Evolutionary conservation across 192 early-diverging fungal genomes (phyloP), one percentile per base, ranked within the genome.

Genomic region (Coemansia sp.): DNA sequence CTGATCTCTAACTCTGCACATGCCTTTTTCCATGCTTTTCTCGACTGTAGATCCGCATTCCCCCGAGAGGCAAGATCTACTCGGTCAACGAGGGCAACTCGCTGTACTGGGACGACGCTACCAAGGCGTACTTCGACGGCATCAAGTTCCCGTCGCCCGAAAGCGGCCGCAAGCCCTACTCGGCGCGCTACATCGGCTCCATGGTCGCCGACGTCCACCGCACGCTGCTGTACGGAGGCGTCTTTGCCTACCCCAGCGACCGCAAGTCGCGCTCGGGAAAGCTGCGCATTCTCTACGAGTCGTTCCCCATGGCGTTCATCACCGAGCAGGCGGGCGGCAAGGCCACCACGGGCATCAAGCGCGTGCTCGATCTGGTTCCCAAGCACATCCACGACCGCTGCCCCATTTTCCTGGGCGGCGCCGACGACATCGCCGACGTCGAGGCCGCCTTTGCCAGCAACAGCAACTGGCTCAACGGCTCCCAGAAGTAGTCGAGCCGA

Each of bases 181-280:
- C 88, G 25, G 92, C 94, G 28, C 90, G 95, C 69, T 98, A 98
- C 79, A 93, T 98, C 28, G 97, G 97, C 16, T 93, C 91, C 54
- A 98, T 98, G 97, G 97, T 98, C 13, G 93, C 95, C 45, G 97
- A 98, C 83, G 91, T 98, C 25, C 95, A 98, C 83, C 88, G 95
- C 57, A 98, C 95, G 45, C 76, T 97, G 48, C 83, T 94, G 34
- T 95, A 94, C 54, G 91, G 92, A 60, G 93, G 91, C n/a, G 85
- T 93, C 56, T 95, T 93, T 83, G 84, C 90, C 61, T 94, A 96
- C 72, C 92, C 92, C 1, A 86, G 85, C 58, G 87, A 88, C 61
- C 82, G 78, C 72, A 89, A 84, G 76, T 90, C 90, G 52, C 87
- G 85, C 82, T 83, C 84, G 16, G 94, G 91, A 72, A 98, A 98